Evolutionary conservation across 805 yeast genomes (phyloP).

Genomic region (Yarrowia divulgata): DNA sequence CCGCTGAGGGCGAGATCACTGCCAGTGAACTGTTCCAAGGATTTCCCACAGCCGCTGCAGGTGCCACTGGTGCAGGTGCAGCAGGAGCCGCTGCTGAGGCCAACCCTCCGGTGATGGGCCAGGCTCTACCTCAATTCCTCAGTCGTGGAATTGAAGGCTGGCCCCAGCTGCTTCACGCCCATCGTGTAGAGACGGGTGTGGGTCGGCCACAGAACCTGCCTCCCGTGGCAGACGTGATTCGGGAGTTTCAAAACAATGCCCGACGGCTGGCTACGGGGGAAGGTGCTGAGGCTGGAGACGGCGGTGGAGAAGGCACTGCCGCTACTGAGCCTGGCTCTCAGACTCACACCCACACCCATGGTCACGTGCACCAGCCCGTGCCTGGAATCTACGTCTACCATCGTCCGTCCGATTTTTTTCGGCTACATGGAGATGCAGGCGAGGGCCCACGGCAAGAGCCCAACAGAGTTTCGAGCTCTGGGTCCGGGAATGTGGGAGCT

Average conservation of each 20-base stretch:
- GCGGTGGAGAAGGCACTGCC: background rate
- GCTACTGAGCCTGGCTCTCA: background rate
- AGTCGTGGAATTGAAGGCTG: background rate
- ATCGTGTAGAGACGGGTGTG: background rate
- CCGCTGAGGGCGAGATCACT: background rate
- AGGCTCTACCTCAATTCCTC: background rate
- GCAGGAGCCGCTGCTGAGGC: background rate
- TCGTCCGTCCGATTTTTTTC: conserved; percentile 28
- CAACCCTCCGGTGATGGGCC: background rate
- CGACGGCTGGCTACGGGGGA: background rate
- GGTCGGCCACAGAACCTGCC: background rate
- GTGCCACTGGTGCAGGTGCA: background rate
- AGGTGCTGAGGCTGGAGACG: background rate
- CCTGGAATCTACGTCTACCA: conserved; percentile 32
- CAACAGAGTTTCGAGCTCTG: conserved; percentile 25
- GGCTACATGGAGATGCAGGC: conserved; percentile 19
- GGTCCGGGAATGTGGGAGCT: conserved; percentile 18
- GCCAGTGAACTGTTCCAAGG: background rate
- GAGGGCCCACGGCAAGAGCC: background rate
- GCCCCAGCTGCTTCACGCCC: background rate
- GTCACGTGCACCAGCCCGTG: conserved; percentile 17
- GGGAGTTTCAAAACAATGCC: background rate
- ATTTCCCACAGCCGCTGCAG: background rate
- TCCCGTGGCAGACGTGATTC: conserved; percentile 12
- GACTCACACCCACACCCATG: background rate